Base-by-base conservation (phyloP, 2,329 filamentous ascomycete species). In the Monosporascus ibericus region DNA sequence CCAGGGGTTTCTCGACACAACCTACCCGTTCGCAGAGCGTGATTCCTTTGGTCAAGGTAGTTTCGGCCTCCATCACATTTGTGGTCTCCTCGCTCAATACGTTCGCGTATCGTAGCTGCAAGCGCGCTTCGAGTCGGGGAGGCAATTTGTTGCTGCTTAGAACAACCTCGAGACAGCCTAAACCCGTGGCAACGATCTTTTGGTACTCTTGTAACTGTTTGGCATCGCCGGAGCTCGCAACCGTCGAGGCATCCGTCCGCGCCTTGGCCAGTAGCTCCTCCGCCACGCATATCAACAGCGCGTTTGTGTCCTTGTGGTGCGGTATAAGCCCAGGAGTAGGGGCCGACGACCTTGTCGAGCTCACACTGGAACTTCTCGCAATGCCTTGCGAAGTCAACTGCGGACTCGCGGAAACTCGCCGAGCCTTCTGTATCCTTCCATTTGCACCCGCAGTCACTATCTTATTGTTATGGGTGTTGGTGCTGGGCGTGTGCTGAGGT, bases 191-290 rank as follows among this genome's bases (percentile, higher is more conserved):
- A 58, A 92, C 80, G 49, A 92, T 66, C 56, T 83, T 85, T 60
- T 89, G 82, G 62, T 92, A 91, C 55, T 84, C 76, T n/a, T 81
- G 75, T 8, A 88, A 65, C 39, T 77, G 73, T 37, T 70, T 67
- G 50, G 78, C 69, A 50, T 79, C 74, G 49, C 79, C 74, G 2
- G 76, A 72, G 18, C 71, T 70, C 18, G 79, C 76, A 2, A 83
- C 68, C 1, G 70, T 61, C 3, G 76, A 70, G 1, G 77, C 77
- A 53, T 82, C 75, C 2, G 69, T 68, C 54, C 85, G 81, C 17
- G 88, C 88, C 50, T 83, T 84, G 25, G 73, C 72, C 49, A 92
- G 82, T 61, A 88, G 90, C 58, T 92, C 87, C 61, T 92, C 87
- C 2, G 87, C 87, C 15, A 90, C 75, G n/a, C 80, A 80, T 7